Conservation (phyloP, 306 rosid genomes). For the Acacia acuminata region DNA sequence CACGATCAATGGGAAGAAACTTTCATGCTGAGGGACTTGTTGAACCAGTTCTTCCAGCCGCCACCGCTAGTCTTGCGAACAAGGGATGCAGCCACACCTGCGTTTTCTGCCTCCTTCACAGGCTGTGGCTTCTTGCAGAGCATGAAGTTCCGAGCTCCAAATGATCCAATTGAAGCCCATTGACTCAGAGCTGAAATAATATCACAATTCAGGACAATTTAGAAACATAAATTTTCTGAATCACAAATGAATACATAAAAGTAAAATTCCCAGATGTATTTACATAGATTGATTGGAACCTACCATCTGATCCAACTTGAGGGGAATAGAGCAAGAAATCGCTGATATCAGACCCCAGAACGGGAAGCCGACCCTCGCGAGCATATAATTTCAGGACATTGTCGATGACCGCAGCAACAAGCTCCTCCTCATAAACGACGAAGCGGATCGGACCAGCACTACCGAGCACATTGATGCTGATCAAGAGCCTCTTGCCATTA, state of each 20-base stretch:
- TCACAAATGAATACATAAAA: not conserved
- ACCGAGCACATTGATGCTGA: slow-evolving; percentile 80
- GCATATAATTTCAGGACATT: slow-evolving; percentile 87
- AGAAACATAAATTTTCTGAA: not conserved
- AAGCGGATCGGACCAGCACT: slow-evolving; percentile 97
- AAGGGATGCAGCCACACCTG: slow-evolving; percentile 5
- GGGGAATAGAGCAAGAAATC: slow-evolving; percentile 77
- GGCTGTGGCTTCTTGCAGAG: slow-evolving; percentile 82
- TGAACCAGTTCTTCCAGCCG: slow-evolving; percentile 88
- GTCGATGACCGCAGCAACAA: slow-evolving; percentile 71
- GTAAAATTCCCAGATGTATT: not conserved
- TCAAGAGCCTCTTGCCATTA: slow-evolving; percentile 66
- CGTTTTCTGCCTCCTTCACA: slow-evolving; percentile 30
- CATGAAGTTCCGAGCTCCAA: slow-evolving; percentile 80
- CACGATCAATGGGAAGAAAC: slow-evolving; percentile 62
- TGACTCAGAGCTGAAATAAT: slow-evolving; percentile 72
- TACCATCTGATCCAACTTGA: slow-evolving; percentile 72
- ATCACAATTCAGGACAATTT: not conserved
- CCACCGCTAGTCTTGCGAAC: slow-evolving; percentile 50
- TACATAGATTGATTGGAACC: not conserved
- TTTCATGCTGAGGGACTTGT: slow-evolving; percentile 72
- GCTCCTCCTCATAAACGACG: slow-evolving; percentile 72
- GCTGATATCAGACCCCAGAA: slow-evolving; percentile 58
- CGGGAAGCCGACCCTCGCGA: slow-evolving; percentile 92
- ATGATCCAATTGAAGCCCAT: slow-evolving; percentile 77